Conservation (phyloP, 2,329 filamentous ascomycete species). For the Aspergillus sp. region DNA sequence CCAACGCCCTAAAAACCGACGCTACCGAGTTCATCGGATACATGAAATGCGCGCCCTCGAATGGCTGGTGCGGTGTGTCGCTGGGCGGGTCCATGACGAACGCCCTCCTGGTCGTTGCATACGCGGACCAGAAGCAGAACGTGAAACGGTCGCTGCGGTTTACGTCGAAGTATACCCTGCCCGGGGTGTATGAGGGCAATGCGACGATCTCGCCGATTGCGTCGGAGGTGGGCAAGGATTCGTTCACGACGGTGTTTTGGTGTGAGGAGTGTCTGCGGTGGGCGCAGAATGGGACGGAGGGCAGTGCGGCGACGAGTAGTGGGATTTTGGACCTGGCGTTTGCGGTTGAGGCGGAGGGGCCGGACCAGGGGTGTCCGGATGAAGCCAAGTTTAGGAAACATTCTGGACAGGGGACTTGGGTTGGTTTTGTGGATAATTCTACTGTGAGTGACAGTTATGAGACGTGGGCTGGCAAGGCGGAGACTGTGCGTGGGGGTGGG, state of each 20-base stretch:
- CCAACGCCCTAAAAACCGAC: constrained; percentile 47
- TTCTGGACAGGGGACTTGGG: neutral
- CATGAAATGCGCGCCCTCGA: constrained; percentile 43
- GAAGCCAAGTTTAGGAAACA: neutral
- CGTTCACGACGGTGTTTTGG: constrained; percentile 64
- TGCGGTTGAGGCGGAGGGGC: constrained; percentile 31
- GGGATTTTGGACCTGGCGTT: constrained; percentile 56
- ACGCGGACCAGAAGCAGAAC: constrained; percentile 50
- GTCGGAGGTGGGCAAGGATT: constrained; percentile 56
- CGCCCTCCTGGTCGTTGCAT: constrained; percentile 60
- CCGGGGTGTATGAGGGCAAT: constrained; percentile 60
- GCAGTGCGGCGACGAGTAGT: constrained; percentile 46
- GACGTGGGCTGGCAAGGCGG: neutral
- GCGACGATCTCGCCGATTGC: constrained; percentile 62
- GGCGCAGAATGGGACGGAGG: constrained; percentile 49
- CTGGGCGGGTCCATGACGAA: constrained; percentile 60
- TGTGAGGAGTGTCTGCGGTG: constrained; percentile 60
- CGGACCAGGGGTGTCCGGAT: neutral
- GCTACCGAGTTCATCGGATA: constrained; percentile 61
- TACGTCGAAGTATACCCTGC: constrained; percentile 59
- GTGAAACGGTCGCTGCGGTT: constrained; percentile 60
- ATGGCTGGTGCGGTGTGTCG: constrained; percentile 60
- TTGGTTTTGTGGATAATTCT: too few species aligned
- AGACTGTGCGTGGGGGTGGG: neutral
- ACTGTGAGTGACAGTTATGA: neutral